A percentile compares a stretch with the other conserved stretches of the same genome.
phyloP scores from a whole-genome alignment of 768 basidiomycete genomes.

The Leccinum rimulosum region DNA sequence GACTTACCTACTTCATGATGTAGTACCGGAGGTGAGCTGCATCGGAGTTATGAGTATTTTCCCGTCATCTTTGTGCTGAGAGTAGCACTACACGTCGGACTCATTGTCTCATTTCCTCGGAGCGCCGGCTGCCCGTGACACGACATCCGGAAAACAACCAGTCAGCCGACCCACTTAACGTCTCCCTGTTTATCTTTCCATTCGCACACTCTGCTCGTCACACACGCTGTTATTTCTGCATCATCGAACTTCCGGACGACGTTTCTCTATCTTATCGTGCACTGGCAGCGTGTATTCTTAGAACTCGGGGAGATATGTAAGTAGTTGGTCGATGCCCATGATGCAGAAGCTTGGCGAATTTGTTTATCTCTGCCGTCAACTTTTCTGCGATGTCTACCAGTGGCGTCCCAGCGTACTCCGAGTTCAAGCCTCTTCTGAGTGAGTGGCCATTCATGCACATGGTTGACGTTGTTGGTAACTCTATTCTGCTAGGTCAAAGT shows the following conservation, averaged over 20 bases:
- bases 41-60: neutral
- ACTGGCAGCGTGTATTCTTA: conserved; percentile 1
- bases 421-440: conserved; percentile 43
- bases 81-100: neutral
- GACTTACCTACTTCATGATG: too few species aligned
- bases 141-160: neutral
- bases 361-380: neutral
- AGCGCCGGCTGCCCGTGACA: neutral
- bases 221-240: neutral
- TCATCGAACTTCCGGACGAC: neutral
- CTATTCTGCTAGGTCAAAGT: conserved; percentile 36
- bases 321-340: neutral
- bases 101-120: neutral
- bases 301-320: neutral
- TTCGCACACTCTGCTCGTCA: conserved; percentile 1
- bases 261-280: conserved; percentile 3
- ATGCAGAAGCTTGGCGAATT: neutral
- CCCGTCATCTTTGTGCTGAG: neutral
- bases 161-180: neutral
- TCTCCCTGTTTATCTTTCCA: neutral
- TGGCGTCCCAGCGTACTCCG: conserved; percentile 23
- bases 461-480: neutral
- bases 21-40: too few species aligned
- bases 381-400: conserved; percentile 13
- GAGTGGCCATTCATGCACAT: conserved; percentile 2